Evolutionary conservation across 169 alveolate species (phyloP), one percentile per base, ranked within the genome.

Genomic region (Eimeria necatrix): DNA sequence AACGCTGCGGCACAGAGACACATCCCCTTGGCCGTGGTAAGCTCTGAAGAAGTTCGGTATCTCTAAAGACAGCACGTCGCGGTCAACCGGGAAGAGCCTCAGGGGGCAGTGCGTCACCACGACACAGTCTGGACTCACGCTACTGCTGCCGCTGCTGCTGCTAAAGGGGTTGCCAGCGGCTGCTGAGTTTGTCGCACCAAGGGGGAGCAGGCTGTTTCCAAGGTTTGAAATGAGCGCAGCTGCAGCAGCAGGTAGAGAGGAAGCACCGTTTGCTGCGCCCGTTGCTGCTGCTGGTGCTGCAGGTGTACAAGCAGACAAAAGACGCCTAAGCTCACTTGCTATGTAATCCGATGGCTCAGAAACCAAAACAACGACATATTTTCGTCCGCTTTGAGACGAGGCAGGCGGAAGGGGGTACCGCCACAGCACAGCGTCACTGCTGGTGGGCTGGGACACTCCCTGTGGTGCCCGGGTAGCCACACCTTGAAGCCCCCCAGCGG

Each of bases 211-310:
- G 26, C 71, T 49, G 71, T 52, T 80, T 9, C 89, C 53, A 18
- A 80, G 46, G 89, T 80, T 80, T 10, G 89, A 80, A 48, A 80
- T 49, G 51, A 80, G 89, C 8, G 71, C 46, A 41, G 98, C 96
- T 96, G 61, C 96, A 96, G 86, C 98, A 98, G 22, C 95, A 96
- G 71, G 97, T 24, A 49, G 64, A 52, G 51, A 49, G 89, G 51
- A 3, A 0, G 84, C 18, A 56, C 53, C 16, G 64, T 56, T 56
- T 56, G 56, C 18, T 5, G 56, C 84, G 9, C 48, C 26, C 32
- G 26, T 22, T 24, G 41, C 80, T 16, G 4, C 46, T n/a, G 80
- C 80, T 68, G 80, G 48, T n/a, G 49, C 46, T 68, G 16, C 48
- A 22, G 16, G 80, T 24, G 53, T n/a, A 7, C 59, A 61, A 22